Base-by-base conservation (phyloP, 331 rosid species). In the Stylosanthes scabra region DNA sequence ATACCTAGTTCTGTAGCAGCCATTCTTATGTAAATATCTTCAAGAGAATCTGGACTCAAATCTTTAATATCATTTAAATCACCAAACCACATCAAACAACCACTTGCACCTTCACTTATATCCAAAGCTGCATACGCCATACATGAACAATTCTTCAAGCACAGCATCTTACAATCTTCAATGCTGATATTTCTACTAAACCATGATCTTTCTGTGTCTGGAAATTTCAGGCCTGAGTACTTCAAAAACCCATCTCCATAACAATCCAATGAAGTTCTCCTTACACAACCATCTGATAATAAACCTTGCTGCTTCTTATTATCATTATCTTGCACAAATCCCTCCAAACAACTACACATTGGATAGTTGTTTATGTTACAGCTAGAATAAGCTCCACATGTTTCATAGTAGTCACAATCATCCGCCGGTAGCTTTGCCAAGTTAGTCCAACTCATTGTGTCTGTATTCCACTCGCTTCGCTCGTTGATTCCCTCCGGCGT, bases 11-110 rank as follows among this genome's bases (percentile, higher is more conserved):
- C 77, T 7, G 70, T 41, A 3, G 45, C 77, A 28, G 65, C 50
- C 55, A 82, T 11, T 59, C 63, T 76, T 37, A 82, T 20, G 31
- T 68, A 82, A 13, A 82, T 12, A 68, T 82, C 78, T 75, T 82
- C 58, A 40, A 50, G 77, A 11, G 74, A 74, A 31, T 31, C 5
- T 55, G 20, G 27, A 49, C 12, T 0, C 31, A 47, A 10, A 8
- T 46, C 58, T 25, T 3, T 66, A 11, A 45, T 46, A 47, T 46
- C 71, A 27, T 3, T 66, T 11, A 66, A 41, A 2, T 28, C 11
- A 45, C 71, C 71, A 66, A 66, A 66, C 71, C 71, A 66, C 0
- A 66, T 4, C 28, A 66, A 66, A 13, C 71, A 66, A 41, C 71
- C 71, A 6, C 9, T 64, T 0, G 10, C 46, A 6, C 41, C 58